phyloP scores from a whole-genome alignment of 306 rosid species.

The Cucurbita pepo region DNA sequence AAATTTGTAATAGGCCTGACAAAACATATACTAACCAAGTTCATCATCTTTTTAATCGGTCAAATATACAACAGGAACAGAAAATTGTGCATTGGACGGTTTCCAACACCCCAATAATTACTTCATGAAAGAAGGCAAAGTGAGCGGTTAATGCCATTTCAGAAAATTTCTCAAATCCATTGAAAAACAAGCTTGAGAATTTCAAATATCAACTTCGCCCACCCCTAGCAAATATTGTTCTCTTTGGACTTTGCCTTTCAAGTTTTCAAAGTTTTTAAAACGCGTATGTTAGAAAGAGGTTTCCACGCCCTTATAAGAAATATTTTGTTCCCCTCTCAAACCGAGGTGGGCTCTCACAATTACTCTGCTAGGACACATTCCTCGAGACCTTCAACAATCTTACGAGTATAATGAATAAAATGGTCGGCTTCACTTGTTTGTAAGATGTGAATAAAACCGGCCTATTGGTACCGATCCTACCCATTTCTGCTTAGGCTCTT shows the following conservation, averaged over 20 bases:
- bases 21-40: slow-evolving; percentile 11
- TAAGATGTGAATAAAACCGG: neutral
- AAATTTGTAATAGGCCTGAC: slow-evolving; percentile 67
- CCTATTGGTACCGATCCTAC: neutral
- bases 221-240: too few relatives aligned
- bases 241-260: too few relatives aligned
- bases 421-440: neutral
- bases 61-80: neutral
- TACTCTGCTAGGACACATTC: neutral
- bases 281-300: too few relatives aligned
- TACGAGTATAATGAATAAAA: neutral
- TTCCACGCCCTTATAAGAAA: too few relatives aligned
- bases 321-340: too few relatives aligned
- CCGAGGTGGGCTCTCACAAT: too few relatives aligned
- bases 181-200: neutral
- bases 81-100: neutral
- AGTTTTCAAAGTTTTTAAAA: too few relatives aligned
- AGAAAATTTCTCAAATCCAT: neutral
- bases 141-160: neutral
- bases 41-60: neutral
- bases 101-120: neutral
- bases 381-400: neutral
- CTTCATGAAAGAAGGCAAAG: neutral
- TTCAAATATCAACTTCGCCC: neutral
- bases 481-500: neutral